phyloP scores from a whole-genome alignment of 1,139 yeast genomes.

The Blastobotrys petasosporus region DNA sequence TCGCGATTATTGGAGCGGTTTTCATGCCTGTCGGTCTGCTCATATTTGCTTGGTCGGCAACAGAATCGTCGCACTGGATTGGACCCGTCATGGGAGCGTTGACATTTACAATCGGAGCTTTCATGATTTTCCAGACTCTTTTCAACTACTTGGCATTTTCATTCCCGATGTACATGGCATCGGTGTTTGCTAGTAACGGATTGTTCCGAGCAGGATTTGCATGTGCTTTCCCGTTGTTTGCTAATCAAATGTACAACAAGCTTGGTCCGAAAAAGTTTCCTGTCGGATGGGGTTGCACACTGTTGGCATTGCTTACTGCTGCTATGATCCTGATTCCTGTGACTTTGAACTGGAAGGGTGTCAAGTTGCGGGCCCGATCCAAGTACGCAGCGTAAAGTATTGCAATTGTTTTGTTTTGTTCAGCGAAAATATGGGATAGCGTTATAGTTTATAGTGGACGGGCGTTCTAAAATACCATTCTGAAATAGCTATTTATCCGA shows the following conservation, averaged over 20 bases:
- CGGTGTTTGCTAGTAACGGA: conserved; percentile 54
- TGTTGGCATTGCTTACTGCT: conserved; percentile 42
- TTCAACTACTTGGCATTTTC: conserved; percentile 66
- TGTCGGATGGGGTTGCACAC: conserved; percentile 53
- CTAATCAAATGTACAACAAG: conserved; percentile 45
- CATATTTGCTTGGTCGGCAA: conserved; percentile 48
- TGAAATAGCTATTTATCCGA: not conserved
- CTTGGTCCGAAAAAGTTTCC: conserved; percentile 43
- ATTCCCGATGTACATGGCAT: conserved; percentile 65
- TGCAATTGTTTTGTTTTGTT: not conserved
- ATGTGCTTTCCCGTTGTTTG: conserved; percentile 59
- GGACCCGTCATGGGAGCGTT: conserved; percentile 60
- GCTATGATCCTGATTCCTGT: conserved; percentile 41
- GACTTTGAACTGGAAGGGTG: conserved; percentile 42
- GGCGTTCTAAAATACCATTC: not conserved
- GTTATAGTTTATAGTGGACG: not conserved
- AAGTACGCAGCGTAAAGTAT: no score
- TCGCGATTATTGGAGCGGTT: conserved; percentile 46
- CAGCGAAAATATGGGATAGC: not conserved
- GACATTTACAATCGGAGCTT: conserved; percentile 70
- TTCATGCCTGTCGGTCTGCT: conserved; percentile 46
- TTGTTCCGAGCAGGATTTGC: conserved; percentile 50
- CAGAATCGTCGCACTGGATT: conserved; percentile 72
- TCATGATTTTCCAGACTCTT: conserved; percentile 67
- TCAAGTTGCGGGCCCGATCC: conserved; percentile 40